phyloP scores from a whole-genome alignment of 768 basidiomycete genomes.

The Termitomyces sp. region DNA sequence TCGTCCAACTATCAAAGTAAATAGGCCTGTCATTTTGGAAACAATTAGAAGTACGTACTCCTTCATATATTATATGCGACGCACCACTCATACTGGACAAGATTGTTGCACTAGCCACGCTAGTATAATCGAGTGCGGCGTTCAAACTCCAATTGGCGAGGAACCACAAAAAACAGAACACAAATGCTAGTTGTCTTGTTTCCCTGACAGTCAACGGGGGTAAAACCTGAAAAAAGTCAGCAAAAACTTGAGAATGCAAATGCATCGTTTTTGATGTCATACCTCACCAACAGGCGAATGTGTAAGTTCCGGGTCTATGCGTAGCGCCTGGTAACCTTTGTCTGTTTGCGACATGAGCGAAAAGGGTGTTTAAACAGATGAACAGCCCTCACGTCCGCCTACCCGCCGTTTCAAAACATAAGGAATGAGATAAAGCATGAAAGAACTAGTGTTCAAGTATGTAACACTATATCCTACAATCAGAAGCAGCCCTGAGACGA shows the following conservation, averaged over 20 bases:
- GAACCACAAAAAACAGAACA: constrained; percentile 91
- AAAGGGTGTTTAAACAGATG: neutral
- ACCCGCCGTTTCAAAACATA: constrained; percentile 12
- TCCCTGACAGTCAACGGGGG: constrained; percentile 53
- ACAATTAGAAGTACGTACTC: neutral
- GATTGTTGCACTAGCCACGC: constrained; percentile 91
- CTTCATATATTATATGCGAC: constrained; percentile 16
- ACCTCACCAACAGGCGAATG: neutral
- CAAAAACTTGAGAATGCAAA: neutral
- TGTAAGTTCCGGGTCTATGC: constrained; percentile 12
- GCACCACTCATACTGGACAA: constrained; percentile 84
- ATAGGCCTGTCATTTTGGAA: constrained; percentile 63
- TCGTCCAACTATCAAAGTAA: constrained; percentile 82
- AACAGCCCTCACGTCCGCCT: constrained; percentile 2
- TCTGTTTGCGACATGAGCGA: constrained; percentile 3
- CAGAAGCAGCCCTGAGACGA: neutral
- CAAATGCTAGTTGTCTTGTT: constrained; percentile 71
- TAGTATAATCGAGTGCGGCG: constrained; percentile 78
- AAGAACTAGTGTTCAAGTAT: constrained; percentile 89
- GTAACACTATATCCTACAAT: constrained; percentile 54
- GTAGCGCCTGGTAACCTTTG: constrained; percentile 21
- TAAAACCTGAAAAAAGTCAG: constrained; percentile 1
- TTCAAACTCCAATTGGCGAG: constrained; percentile 91
- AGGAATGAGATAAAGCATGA: constrained; percentile 76
- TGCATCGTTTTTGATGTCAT: neutral